A percentile compares a stretch with the other conserved stretches of the same genome.
Conservation (phyloP, 164 flowering plant genomes). For the Sextonia rubra region DNA sequence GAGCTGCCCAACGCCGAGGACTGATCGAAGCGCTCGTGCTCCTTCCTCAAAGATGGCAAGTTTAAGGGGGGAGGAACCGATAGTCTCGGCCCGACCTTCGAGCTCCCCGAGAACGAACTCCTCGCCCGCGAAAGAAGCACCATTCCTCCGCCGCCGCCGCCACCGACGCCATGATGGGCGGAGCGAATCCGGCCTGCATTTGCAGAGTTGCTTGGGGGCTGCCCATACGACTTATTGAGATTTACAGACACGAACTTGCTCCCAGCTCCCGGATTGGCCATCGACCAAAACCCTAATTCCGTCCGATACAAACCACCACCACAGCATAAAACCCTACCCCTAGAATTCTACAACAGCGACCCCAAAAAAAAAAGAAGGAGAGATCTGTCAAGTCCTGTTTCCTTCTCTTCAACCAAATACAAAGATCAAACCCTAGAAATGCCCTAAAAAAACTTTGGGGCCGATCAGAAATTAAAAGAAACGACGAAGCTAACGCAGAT, state of each 20-base stretch:
- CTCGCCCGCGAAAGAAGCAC: conserved; percentile 72
- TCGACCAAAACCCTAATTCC: conserved; percentile 24
- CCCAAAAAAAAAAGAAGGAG: too few relatives aligned
- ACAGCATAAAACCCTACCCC: conserved; percentile 45
- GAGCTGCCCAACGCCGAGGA: conserved; percentile 35
- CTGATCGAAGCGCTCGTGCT: conserved; percentile 77
- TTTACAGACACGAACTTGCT: conserved; percentile 81
- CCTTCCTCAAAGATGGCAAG: conserved; percentile 83
- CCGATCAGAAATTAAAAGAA: conserved; percentile 14
- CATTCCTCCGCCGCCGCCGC: conserved; percentile 76
- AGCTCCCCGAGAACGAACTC: conserved; percentile 30
- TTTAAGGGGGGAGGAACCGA: conserved; percentile 99
- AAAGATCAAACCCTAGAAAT: conserved; percentile 16
- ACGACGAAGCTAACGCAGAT: background rate
- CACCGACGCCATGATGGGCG: conserved; percentile 16
- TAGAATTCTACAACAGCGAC: conserved; percentile 3
- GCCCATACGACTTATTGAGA: conserved; percentile 91
- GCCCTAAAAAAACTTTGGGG: background rate
- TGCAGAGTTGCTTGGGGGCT: conserved; percentile 22
- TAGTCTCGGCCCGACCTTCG: conserved; percentile 66
- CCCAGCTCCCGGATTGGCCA: conserved; percentile 79
- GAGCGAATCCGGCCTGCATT: conserved; percentile 22
- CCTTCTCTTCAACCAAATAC: too few relatives aligned
- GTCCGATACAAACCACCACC: conserved; percentile 24
- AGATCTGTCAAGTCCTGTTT: too few relatives aligned